These are phyloP conservation scores for Pyronema domesticum DNA, from an alignment of 495 filamentous ascomycete genomes.

Conservation along the genomic window DNA sequence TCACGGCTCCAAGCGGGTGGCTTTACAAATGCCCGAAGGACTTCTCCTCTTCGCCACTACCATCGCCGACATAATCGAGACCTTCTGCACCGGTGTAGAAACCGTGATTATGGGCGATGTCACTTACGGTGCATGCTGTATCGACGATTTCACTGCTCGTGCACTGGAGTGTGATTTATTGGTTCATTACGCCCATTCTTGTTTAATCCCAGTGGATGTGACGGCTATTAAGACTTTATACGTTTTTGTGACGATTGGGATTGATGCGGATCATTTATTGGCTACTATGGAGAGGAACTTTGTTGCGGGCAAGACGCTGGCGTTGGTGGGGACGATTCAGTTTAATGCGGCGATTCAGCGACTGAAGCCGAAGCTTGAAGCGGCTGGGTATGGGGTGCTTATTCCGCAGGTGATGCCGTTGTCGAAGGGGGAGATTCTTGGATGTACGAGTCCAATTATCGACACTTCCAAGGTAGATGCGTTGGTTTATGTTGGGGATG, in stretches of 20 bases:
- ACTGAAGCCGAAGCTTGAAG: slow-evolving; percentile 53
- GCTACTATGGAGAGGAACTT: slow-evolving; percentile 84
- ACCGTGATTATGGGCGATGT: slow-evolving; percentile 99
- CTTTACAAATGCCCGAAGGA: slow-evolving; percentile 91
- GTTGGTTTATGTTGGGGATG: slow-evolving; percentile 87
- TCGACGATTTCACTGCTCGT: slow-evolving; percentile 93
- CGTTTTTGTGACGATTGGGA: slow-evolving; percentile 94
- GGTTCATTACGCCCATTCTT: slow-evolving; percentile 94
- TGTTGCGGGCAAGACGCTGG: slow-evolving; percentile 61
- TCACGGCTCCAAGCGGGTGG: slow-evolving; percentile 56
- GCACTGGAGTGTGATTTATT: slow-evolving; percentile 88
- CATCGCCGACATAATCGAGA: slow-evolving; percentile 88
- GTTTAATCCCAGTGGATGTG: slow-evolving; percentile 85
- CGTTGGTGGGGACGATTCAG: slow-evolving; percentile 91
- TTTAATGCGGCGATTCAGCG: slow-evolving; percentile 94
- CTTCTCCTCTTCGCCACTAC: slow-evolving; percentile 92
- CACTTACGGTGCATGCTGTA: slow-evolving; percentile 96
- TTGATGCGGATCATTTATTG: slow-evolving; percentile 73
- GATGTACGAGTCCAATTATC: slow-evolving; percentile 78
- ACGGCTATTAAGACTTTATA: slow-evolving; percentile 92
- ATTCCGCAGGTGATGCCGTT: slow-evolving; percentile 88
- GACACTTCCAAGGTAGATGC: slow-evolving; percentile 44
- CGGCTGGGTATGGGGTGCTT: slow-evolving; percentile 60
- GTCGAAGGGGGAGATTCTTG: slow-evolving; percentile 84
- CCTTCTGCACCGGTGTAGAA: slow-evolving; percentile 78